Evolutionary conservation across 106 monocot genomes (phyloP).

Genomic region (Dendrobium nobile): DNA sequence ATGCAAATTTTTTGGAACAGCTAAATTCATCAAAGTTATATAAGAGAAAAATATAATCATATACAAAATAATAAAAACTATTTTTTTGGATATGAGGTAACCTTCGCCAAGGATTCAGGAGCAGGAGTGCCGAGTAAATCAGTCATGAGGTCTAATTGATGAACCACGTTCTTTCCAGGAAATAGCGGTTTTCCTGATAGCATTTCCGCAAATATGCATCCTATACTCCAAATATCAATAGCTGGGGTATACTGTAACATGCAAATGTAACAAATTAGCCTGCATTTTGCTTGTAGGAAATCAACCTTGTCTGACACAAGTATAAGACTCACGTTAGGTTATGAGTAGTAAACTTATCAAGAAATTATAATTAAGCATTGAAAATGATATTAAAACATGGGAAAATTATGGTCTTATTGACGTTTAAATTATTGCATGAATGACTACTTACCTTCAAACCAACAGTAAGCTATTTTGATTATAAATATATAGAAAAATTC

Average conservation of each 20-base stretch:
- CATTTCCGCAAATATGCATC: conserved; percentile 88
- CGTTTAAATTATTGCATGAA: background rate
- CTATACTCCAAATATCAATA: conserved; percentile 86
- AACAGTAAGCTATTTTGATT: background rate
- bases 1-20: background rate
- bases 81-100: background rate
- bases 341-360: background rate
- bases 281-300: background rate
- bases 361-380: background rate
- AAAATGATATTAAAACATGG: background rate
- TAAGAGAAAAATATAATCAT: background rate
- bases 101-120: conserved; percentile 57
- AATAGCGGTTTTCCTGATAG: conserved; percentile 73
- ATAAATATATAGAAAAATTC: background rate
- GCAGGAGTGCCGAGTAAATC: conserved; percentile 80
- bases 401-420: background rate
- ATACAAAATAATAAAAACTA: background rate
- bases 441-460: background rate
- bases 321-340: background rate
- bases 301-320: background rate
- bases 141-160: conserved; percentile 85
- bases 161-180: conserved; percentile 81
- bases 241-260: conserved; percentile 68
- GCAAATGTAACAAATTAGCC: background rate
- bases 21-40: background rate